Evolutionary conservation across 495 filamentous ascomycete genomes (phyloP).

Genomic region (Hypoxylon cercidicola): DNA sequence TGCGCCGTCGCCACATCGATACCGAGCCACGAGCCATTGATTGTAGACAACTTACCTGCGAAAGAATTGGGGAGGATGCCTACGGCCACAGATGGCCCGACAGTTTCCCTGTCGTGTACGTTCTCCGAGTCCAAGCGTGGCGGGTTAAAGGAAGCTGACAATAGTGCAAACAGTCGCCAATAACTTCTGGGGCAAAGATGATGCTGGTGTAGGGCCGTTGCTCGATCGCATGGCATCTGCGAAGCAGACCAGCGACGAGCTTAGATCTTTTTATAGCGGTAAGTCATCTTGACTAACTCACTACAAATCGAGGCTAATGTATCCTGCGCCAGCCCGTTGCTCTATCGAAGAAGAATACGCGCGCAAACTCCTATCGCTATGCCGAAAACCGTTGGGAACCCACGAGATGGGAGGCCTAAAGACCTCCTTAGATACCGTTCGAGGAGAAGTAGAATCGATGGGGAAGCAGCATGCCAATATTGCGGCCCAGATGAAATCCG

Average conservation of each 20-base stretch:
- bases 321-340: conserved; percentile 72
- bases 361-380: conserved; percentile 86
- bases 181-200: conserved; percentile 99
- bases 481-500: conserved; percentile 92
- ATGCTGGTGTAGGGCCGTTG: conserved; percentile 92
- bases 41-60: conserved; percentile 5
- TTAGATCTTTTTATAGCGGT: conserved; percentile 92
- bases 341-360: conserved; percentile 98
- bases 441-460: conserved; percentile 93
- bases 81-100: conserved; percentile 46
- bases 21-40: conserved; percentile 4
- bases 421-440: conserved; percentile 83
- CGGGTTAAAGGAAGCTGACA: conserved; percentile 25
- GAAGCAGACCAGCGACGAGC: conserved; percentile 94
- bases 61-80: conserved; percentile 42
- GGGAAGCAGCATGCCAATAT: conserved; percentile 91
- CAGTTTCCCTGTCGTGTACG: conserved; percentile 48
- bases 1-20: conserved; percentile 12
- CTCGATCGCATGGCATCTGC: conserved; percentile 96
- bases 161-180: conserved; percentile 78
- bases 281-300: conserved; percentile 29
- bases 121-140: not conserved
- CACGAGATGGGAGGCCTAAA: conserved; percentile 85
- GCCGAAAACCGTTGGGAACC: conserved; percentile 90
- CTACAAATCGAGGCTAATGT: conserved; percentile 2